Evolutionary conservation across 306 rosid species (phyloP).

Genomic region (Rubus parviflorus): DNA sequence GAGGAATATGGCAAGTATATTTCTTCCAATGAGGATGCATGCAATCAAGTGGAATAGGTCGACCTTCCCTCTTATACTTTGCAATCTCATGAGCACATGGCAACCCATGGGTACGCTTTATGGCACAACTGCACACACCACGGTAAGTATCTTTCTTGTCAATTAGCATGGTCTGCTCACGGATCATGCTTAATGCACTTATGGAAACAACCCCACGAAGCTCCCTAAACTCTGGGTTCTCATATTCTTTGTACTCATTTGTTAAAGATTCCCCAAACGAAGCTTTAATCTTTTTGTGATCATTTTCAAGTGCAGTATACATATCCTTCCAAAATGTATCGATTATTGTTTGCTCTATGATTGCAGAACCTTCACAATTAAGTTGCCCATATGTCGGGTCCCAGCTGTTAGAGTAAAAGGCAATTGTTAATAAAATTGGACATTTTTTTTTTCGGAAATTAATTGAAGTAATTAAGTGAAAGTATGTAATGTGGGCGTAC

Average conservation of each 20-base stretch:
- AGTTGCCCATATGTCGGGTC: no score
- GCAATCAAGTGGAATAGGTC: neutral
- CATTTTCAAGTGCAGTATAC: neutral
- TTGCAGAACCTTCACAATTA: no score
- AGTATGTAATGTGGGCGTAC: no score
- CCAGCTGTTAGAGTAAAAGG: no score
- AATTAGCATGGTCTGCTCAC: neutral
- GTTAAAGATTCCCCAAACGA: neutral
- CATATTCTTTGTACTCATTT: neutral
- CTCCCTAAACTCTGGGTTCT: neutral
- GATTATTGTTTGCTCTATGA: no score
- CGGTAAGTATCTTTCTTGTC: neutral
- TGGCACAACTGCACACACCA: neutral
- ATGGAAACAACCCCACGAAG: neutral
- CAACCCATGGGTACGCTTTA: slow-evolving; percentile 1
- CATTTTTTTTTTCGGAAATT: no score
- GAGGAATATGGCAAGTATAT: no score
- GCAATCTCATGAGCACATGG: slow-evolving; percentile 24
- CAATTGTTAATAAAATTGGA: neutral
- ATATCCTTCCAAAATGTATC: neutral
- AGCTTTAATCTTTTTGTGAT: neutral
- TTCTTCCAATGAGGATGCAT: neutral
- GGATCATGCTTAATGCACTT: neutral
- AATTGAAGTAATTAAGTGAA: no score
- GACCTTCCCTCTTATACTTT: neutral